Percentiles rank a stretch among this genome's conserved stretches.
Conservation (phyloP, 225 moss, liverwort and hornwort genomes). For the Physcomitrium patens region DNA sequence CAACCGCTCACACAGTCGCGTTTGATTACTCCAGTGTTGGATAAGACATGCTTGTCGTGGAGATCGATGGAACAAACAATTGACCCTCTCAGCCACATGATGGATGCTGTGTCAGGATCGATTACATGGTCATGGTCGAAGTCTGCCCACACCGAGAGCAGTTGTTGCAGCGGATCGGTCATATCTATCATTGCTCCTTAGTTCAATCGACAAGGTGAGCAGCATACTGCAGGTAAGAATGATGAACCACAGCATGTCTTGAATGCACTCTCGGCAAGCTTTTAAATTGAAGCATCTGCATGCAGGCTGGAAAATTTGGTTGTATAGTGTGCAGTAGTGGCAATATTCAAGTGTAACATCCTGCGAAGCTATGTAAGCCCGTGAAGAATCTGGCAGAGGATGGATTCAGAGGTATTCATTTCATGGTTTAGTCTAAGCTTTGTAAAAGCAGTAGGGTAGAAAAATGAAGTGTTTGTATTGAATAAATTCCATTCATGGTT, state of each 20-base stretch:
- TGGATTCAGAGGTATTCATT: not conserved
- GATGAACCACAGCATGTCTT: too few relatives aligned
- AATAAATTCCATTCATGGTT: too few relatives aligned
- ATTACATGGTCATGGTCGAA: not conserved
- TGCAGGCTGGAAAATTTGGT: conserved; percentile 14
- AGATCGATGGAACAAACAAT: conserved; percentile 5
- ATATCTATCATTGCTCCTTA: not conserved
- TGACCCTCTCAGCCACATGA: not conserved
- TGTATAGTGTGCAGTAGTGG: conserved; percentile 21
- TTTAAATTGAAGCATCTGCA: conserved; percentile 4
- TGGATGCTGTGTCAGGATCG: not conserved
- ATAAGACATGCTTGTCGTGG: not conserved
- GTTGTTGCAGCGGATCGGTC: not conserved
- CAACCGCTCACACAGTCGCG: conserved; percentile 33
- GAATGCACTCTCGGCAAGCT: not conserved
- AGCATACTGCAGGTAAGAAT: not conserved
- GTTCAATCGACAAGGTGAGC: not conserved
- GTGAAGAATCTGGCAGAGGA: conserved; percentile 15
- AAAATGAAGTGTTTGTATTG: too few relatives aligned
- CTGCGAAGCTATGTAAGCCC: not conserved
- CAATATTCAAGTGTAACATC: not conserved
- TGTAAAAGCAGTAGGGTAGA: not conserved
- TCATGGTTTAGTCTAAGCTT: not conserved
- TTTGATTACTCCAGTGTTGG: not conserved
- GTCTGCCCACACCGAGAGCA: not conserved